Conservation (phyloP, 805 yeast species). For the Clavispora asparagi region DNA sequence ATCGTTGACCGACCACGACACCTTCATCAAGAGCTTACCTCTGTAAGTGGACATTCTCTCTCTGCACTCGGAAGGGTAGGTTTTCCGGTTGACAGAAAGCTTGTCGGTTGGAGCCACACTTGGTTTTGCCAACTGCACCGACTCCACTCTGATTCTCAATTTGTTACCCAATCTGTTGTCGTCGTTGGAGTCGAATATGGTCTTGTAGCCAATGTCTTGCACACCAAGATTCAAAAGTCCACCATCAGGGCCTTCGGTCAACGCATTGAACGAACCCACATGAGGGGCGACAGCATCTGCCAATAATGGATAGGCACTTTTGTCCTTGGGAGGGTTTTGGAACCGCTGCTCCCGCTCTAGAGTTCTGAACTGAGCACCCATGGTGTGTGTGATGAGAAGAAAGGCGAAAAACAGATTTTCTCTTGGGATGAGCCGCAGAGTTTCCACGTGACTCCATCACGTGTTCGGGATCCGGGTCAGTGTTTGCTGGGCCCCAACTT, state of each 20-base stretch:
- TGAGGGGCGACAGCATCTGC: slow-evolving; percentile 93
- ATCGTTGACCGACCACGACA: slow-evolving; percentile 83
- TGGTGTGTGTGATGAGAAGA: slow-evolving; percentile 8
- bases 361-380: slow-evolving; percentile 67
- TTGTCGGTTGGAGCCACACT: slow-evolving; percentile 66
- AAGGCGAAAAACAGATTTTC: slow-evolving; percentile 1
- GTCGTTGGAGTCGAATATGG: slow-evolving; percentile 78
- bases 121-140: slow-evolving; percentile 84
- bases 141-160: slow-evolving; percentile 75
- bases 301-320: slow-evolving; percentile 74
- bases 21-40: slow-evolving; percentile 70
- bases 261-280: slow-evolving; percentile 91
- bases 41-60: slow-evolving; percentile 83
- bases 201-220: slow-evolving; percentile 80
- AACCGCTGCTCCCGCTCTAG: slow-evolving; percentile 84
- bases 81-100: slow-evolving; percentile 68
- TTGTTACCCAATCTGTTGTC: slow-evolving; percentile 76
- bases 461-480: neutral
- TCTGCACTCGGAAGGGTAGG: slow-evolving; percentile 77
- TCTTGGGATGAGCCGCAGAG: slow-evolving; percentile 1
- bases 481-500: no score
- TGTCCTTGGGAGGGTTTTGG: slow-evolving; percentile 83
- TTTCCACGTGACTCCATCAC: neutral
- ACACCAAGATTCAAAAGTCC: slow-evolving; percentile 83
- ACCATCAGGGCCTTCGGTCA: slow-evolving; percentile 82